Evolutionary conservation across 768 basidiomycete species (phyloP), one percentile per base, ranked within the genome.

Genomic region (Hypsizygus marmoreus): DNA sequence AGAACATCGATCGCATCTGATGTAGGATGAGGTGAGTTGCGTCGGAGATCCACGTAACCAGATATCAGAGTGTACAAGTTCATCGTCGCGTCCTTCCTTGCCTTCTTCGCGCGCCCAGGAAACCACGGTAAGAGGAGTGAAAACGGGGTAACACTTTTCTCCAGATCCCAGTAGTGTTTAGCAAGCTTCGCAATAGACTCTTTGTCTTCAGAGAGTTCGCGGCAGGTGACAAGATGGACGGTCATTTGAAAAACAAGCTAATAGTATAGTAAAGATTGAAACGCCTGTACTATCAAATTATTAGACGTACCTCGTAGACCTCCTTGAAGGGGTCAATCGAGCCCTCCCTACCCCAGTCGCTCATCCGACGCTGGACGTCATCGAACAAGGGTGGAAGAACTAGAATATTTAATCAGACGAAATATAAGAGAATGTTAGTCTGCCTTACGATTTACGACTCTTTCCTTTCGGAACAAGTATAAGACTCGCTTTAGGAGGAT

Each of bases 111-210:
- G 3, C 29, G 24, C 22, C 45, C 42, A 3, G 59, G 61, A 25
- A 64, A 53, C 62, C 62, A 62, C 14, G 62, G 62, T 9, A 62
- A 42, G 14, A 62, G 49, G 4, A 61, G 36, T 6, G 55, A 43
- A 6, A 47, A 14, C 10, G 51, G 51, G 10, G 51, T 50, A 14
- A 51, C 38, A 14, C 39, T 48, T 32, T 54, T 49, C 34, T 57
- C 53, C 13, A 54, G 31, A 12, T 46, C 10, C 53, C 50, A 50
- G 40, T 50, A 57, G 33, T 33, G 4, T 1, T 40, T 17, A 13
- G 40, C 37, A 20, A 57, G 50, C 26, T 49, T 24, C 13, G 32
- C 32, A 22, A 54, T 41, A 12, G 56, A 47, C 24, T 43, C 47
- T n/a, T 34, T 55, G 29, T 57, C 53, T 11, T 54, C 45, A 10